These are phyloP conservation scores for Sporobolus alterniflorus DNA, from an alignment of 202 grass and related monocot genomes.

Conservation along the genomic window DNA sequence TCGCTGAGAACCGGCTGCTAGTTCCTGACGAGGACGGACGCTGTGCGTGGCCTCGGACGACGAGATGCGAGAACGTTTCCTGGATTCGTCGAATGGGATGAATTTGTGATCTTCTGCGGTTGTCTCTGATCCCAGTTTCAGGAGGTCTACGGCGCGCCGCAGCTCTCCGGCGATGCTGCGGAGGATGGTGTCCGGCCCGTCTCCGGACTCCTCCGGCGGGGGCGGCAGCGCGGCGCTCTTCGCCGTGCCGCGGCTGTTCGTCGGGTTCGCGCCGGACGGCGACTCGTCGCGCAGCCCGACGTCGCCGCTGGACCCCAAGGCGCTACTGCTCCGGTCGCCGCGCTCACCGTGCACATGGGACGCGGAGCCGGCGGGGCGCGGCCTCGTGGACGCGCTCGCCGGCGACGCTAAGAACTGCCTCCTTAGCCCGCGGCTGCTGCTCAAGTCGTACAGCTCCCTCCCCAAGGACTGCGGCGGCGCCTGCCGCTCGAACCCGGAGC, in stretches of 20 bases:
- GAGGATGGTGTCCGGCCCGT: constrained; percentile 62
- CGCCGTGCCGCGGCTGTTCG: constrained; percentile 67
- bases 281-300: constrained; percentile 75
- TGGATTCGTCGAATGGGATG: background rate
- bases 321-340: constrained; percentile 63
- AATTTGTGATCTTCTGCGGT: constrained; percentile 18
- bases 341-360: constrained; percentile 71
- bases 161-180: constrained; percentile 55
- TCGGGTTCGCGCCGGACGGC: constrained; percentile 64
- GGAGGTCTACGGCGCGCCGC: background rate
- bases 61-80: background rate
- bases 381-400: constrained; percentile 69
- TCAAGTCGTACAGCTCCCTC: constrained; percentile 53
- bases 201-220: constrained; percentile 28
- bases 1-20: background rate
- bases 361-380: constrained; percentile 60
- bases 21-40: background rate
- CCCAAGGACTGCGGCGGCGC: constrained; percentile 51
- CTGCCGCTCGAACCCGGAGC: constrained; percentile 50
- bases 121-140: constrained; percentile 32
- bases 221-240: constrained; percentile 57
- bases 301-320: constrained; percentile 86
- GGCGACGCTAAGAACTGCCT: constrained; percentile 40
- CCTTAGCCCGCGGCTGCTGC: constrained; percentile 46
- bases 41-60: background rate